phyloP scores from a whole-genome alignment of 495 filamentous ascomycete species.

The Elaphomyces granulatus region DNA sequence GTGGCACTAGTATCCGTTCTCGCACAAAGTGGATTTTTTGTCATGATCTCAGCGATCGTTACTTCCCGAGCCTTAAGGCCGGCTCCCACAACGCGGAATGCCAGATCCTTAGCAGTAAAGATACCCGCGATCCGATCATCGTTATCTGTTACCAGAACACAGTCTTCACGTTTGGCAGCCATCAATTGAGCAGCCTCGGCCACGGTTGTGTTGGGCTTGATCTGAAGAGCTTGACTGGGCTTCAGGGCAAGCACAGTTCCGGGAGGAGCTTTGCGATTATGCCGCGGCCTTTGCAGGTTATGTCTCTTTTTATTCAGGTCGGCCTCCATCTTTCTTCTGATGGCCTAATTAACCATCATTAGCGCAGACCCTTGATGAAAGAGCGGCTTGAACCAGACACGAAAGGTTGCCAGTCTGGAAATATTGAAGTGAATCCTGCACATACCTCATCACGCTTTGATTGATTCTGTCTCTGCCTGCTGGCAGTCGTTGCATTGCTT shows the following conservation, averaged over 20 bases:
- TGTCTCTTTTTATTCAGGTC: conserved; percentile 97
- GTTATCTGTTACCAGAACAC: conserved; percentile 96
- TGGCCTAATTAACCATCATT: conserved; percentile 47
- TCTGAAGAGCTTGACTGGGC: conserved; percentile 90
- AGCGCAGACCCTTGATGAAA: too few relatives aligned
- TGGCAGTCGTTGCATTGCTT: conserved; percentile 50
- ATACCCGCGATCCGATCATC: conserved; percentile 97
- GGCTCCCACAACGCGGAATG: conserved; percentile 86
- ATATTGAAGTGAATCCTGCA: too few relatives aligned
- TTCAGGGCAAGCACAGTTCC: conserved; percentile 91
- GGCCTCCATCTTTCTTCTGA: conserved; percentile 88
- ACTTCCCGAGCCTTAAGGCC: conserved; percentile 84
- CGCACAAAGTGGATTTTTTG: conserved; percentile 94
- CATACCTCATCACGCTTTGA: conserved; percentile 96
- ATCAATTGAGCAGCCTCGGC: conserved; percentile 96
- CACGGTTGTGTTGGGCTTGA: conserved; percentile 89
- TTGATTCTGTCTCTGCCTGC: conserved; percentile 80
- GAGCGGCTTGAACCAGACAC: too few relatives aligned
- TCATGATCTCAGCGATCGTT: conserved; percentile 98
- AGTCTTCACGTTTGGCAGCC: conserved; percentile 97
- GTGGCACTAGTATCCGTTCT: conserved; percentile 96
- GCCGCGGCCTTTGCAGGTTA: conserved; percentile 55
- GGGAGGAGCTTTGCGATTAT: conserved; percentile 83
- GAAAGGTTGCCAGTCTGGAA: too few relatives aligned
- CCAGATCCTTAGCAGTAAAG: conserved; percentile 97